A percentile compares a stretch with the other conserved stretches of the same genome.
Evolutionary conservation across 2,329 filamentous ascomycete species (phyloP).

Genomic region (Diaporthe citriasiana): DNA sequence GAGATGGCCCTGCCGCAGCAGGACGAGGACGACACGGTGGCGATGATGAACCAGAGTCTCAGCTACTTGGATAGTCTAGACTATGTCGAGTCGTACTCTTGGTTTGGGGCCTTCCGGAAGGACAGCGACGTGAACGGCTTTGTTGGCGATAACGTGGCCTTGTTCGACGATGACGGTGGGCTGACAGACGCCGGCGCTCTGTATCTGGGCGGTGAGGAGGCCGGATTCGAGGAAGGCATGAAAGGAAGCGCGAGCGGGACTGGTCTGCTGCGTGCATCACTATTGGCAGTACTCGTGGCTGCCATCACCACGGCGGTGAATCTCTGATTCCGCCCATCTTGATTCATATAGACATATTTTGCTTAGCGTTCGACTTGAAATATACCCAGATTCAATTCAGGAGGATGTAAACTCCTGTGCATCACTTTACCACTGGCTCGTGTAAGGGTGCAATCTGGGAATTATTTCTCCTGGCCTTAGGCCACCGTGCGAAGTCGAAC

Average conservation of each 20-base stretch:
- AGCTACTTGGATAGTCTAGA: slow-evolving; percentile 52
- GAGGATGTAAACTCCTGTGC: not conserved
- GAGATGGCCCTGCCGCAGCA: slow-evolving; percentile 56
- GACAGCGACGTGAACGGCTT: slow-evolving; percentile 56
- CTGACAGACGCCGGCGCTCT: slow-evolving; percentile 55
- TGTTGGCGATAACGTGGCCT: slow-evolving; percentile 55
- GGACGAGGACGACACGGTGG: slow-evolving; percentile 51
- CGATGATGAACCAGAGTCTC: slow-evolving; percentile 58
- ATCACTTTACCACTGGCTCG: not conserved
- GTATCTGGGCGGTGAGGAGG: slow-evolving; percentile 56
- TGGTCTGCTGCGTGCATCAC: slow-evolving; percentile 18
- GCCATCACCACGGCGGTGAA: slow-evolving; percentile 8
- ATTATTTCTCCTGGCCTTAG: not conserved
- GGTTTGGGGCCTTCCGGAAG: slow-evolving; percentile 57
- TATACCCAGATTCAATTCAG: slow-evolving; percentile 19
- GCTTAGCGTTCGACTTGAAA: slow-evolving; percentile 6
- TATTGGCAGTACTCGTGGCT: slow-evolving; percentile 8
- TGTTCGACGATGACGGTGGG: slow-evolving; percentile 55
- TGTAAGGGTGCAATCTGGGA: not conserved
- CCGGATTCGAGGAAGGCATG: slow-evolving; percentile 54
- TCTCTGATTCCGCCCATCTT: not conserved
- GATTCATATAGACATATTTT: not conserved
- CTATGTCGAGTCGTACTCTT: slow-evolving; percentile 56
- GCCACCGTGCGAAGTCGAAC: not conserved
- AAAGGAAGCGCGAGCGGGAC: slow-evolving; percentile 35